Evolutionary conservation across 2,329 filamentous ascomycete species (phyloP), one percentile per base, ranked within the genome.

Genomic region (Calonectria leucothoes): DNA sequence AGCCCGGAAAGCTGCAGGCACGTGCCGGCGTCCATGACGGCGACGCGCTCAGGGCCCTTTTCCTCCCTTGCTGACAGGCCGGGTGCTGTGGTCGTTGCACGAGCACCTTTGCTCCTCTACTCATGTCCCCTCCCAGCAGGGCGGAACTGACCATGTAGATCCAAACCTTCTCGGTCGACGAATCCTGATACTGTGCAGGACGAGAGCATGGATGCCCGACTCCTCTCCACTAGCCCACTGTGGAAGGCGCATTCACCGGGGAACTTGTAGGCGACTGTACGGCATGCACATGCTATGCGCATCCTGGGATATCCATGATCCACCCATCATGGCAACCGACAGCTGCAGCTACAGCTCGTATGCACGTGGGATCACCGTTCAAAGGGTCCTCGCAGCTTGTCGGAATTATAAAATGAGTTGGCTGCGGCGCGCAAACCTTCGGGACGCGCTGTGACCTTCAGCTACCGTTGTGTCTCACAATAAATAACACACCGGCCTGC

Each of bases 341-440:
- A 33, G 65, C 66, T 65, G 57, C 66, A 65, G 48, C 59, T 59
- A 35, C 66, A 35, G 35, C 37, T 25, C 23, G 55, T 59, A 69
- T 72, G 48, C 70, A 72, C 70, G 65, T 72, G 70, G 70, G 55
- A 72, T 68, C 52, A 64, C 27, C 64, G 33, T 45, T n/a, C 39
- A 42, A 61, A 39, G 63, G 29, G 27, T 17, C 37, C 42, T 61
- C 63, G 33, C 59, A 69, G 63, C 27, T 42, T 33, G n/a, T 14
- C 68, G 29, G 20, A 57, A 72, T 71, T 80, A 79, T 80, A 80
- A 70, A 79, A 78, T 63, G 59, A 76, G 48, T 78, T 70, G 65
- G 66, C 45, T 69, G 72, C 73, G 75, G 59, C 74, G 37, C 69
- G 63, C 49, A 74, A 68, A 31, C 35, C 51, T 65, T 57, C 29